phyloP scores from a whole-genome alignment of 129 eudicot species.

The Flaveria robusta region DNA sequence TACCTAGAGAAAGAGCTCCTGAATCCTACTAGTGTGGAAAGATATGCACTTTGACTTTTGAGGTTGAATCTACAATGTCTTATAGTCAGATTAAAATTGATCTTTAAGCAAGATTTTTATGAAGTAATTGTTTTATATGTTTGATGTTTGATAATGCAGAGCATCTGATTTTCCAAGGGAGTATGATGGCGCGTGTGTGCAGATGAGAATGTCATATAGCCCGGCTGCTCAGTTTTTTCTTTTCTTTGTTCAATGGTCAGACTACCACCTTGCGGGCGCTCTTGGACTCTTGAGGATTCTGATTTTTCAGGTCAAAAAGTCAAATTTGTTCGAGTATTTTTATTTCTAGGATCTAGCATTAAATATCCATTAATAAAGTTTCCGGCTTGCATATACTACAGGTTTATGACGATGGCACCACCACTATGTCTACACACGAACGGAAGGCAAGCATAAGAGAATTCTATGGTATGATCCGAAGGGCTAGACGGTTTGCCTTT shows the following conservation, averaged over 20 bases:
- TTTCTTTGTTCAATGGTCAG: constrained; percentile 92
- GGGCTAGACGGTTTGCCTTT: not conserved
- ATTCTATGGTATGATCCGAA: constrained; percentile 63
- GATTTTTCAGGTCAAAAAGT: constrained; percentile 64
- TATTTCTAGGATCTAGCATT: not conserved
- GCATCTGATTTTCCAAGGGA: constrained; percentile 88
- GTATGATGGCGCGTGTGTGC: constrained; percentile 90
- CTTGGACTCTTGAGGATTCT: constrained; percentile 82
- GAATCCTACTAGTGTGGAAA: not conserved
- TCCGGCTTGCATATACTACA: constrained; percentile 24
- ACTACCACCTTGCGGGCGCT: constrained; percentile 89
- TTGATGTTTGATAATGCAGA: constrained; percentile 41
- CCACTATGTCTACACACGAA: constrained; percentile 90
- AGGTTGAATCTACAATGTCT: not conserved
- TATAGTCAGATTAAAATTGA: not conserved
- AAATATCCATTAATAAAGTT: constrained; percentile 2
- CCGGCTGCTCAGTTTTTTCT: constrained; percentile 90
- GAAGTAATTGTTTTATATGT: not conserved
- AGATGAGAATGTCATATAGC: constrained; percentile 95
- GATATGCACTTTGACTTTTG: not conserved
- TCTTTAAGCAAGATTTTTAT: constrained; percentile 8
- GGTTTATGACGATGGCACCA: constrained; percentile 97
- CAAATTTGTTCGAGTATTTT: not conserved
- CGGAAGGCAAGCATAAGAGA: constrained; percentile 92
- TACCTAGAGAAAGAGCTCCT: too few relatives aligned